Base-by-base conservation (phyloP, 2,329 filamentous ascomycete genomes). In the Elsinoe arachidis region DNA sequence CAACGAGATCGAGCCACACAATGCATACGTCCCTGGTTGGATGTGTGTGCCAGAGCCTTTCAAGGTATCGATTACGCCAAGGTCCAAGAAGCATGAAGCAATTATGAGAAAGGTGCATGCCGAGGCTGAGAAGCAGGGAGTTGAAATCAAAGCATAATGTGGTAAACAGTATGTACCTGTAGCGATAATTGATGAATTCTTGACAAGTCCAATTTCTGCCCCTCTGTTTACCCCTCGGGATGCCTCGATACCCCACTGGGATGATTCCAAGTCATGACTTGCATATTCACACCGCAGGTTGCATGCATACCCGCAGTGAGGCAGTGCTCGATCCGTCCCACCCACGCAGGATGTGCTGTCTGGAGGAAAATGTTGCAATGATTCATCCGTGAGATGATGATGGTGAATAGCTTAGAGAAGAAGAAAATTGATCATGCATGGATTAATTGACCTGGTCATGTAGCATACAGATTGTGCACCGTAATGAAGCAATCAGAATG, bases 21-120 rank as follows among this genome's bases (percentile, higher is more conserved):
- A 53, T 30, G 49, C 49, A 3, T 53, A 39, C 12, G 33, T 53
- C 11, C 49, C 12, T 65, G 68, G 1, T 68, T 69, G 54, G 65
- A 43, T 70, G 58, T 66, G 65, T 2, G 65, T 69, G 1, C 68
- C 67, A 1, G 62, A 69, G 33, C 58, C 59, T 10, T 70, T 70
- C 46, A 62, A 68, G 14, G 66, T 64, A 37, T 63, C 69, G n/a
- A 69, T 70, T 34, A 60, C 23, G 5, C 64, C 65, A 2, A 62
- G 68, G 14, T 55, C 53, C 11, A 46, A 43, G 37, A 43, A 55
- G 34, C 53, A 55, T 26, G 53, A 55, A 34, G 33, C 49, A 14
- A 37, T 53, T 15, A 53, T 53, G 49, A 53, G 49, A 19, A 15
- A 38, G 35, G 33, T 17, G 3, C 38, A 38, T 21, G n/a, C 37